Conservation (phyloP, 495 filamentous ascomycete species). For the Lasiosphaeriaceae sp. region DNA sequence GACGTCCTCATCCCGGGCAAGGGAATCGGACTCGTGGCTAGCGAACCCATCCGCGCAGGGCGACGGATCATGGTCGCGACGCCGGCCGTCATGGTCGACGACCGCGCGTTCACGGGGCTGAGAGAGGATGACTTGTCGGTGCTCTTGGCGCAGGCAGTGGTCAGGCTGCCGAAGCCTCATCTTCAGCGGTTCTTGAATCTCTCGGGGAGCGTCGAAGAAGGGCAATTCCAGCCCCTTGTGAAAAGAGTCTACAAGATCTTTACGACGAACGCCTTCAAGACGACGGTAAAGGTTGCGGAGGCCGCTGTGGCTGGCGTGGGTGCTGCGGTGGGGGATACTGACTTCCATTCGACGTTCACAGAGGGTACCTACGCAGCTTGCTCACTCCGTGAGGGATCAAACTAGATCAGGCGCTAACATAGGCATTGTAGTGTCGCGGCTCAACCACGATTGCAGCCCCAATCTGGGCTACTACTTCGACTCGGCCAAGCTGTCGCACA, state of each 20-base stretch:
- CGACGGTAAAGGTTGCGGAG: conserved; percentile 9
- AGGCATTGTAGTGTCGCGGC: conserved; percentile 21
- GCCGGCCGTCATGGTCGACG: conserved; percentile 32
- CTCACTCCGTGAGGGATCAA: not conserved
- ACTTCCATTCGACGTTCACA: conserved; percentile 29
- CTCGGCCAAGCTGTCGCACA: conserved; percentile 24
- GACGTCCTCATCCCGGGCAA: conserved; percentile 26
- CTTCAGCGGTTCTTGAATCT: conserved; percentile 22
- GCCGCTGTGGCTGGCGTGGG: not conserved
- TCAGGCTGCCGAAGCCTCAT: conserved; percentile 20
- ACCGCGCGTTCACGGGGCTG: conserved; percentile 21
- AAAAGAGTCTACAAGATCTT: conserved; percentile 29
- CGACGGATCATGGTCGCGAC: conserved; percentile 28
- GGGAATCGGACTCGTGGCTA: conserved; percentile 31
- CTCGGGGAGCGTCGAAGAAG: conserved; percentile 16
- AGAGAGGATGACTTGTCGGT: conserved; percentile 14
- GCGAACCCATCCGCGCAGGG: conserved; percentile 20
- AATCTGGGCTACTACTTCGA: conserved; percentile 37
- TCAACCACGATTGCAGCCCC: conserved; percentile 37
- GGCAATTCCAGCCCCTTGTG: conserved; percentile 3
- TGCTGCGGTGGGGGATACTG: conserved; percentile 14
- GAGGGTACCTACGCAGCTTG: conserved; percentile 18
- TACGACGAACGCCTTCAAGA: conserved; percentile 30
- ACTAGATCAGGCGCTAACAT: not conserved
- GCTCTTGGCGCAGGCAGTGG: conserved; percentile 23